phyloP scores from a whole-genome alignment of 2,329 filamentous ascomycete species.

The Cercospora janseana region DNA sequence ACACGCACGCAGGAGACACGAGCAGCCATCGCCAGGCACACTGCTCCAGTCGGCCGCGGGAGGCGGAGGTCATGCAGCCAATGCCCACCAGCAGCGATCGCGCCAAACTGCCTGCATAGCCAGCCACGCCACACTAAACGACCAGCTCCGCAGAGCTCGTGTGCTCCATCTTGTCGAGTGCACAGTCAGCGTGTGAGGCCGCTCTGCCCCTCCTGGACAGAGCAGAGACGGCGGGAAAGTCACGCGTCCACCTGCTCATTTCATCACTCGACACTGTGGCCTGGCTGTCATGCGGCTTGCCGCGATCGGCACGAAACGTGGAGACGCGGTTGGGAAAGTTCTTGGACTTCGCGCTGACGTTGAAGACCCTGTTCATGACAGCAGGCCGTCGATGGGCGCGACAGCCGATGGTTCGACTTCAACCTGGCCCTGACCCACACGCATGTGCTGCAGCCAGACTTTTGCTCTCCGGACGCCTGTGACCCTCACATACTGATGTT shows the following conservation, averaged over 20 bases:
- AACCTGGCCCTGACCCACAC: background rate
- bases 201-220: no score
- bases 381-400: background rate
- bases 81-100: constrained; percentile 8
- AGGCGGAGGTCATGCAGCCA: constrained; percentile 4
- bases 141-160: constrained; percentile 3
- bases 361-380: constrained; percentile 4
- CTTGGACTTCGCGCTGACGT: constrained; percentile 2
- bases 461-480: background rate
- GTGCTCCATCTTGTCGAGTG: background rate
- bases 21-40: constrained; percentile 8
- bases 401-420: background rate
- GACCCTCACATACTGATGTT: background rate
- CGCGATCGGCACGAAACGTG: background rate
- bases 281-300: background rate
- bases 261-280: background rate
- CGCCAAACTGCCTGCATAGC: constrained; percentile 1
- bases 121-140: no score
- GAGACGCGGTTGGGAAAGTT: constrained; percentile 4
- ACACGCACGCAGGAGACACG: background rate
- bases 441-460: background rate
- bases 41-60: constrained; percentile 6
- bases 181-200: background rate
- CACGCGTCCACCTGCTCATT: background rate
- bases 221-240: background rate